These are phyloP conservation scores for Lantana camara DNA, from an alignment of 257 asterid genomes.

Conservation along the genomic window DNA sequence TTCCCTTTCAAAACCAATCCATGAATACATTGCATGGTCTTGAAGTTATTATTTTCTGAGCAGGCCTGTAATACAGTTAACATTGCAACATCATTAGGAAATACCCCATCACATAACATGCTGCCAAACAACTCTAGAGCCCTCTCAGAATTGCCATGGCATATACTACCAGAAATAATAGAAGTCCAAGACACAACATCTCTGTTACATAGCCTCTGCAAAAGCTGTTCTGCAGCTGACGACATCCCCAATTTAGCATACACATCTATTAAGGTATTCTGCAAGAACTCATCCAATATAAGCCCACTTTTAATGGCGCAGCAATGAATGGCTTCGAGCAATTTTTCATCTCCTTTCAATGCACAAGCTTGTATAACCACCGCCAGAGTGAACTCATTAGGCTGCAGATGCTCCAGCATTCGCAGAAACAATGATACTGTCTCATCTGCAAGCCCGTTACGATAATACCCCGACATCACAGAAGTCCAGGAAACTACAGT, in stretches of 20 bases:
- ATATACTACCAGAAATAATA: constrained; percentile 43
- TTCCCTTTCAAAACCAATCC: constrained; percentile 44
- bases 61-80: constrained; percentile 39
- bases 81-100: constrained; percentile 45
- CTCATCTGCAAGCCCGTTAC: constrained; percentile 24
- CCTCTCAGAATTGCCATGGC: constrained; percentile 29
- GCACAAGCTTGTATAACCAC: constrained; percentile 46
- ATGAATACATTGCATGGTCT: constrained; percentile 42
- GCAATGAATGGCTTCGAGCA: constrained; percentile 34
- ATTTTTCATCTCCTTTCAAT: constrained; percentile 28
- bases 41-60: constrained; percentile 22
- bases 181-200: constrained; percentile 57
- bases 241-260: constrained; percentile 42
- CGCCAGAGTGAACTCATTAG: constrained; percentile 51
- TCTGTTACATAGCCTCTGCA: constrained; percentile 22
- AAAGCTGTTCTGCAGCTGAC: constrained; percentile 33
- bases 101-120: constrained; percentile 43
- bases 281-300: constrained; percentile 37
- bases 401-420: constrained; percentile 47
- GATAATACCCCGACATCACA: constrained; percentile 44
- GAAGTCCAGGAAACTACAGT: constrained; percentile 56
- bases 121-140: constrained; percentile 35
- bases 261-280: constrained; percentile 43
- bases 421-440: constrained; percentile 29
- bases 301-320: constrained; percentile 33